These are phyloP conservation scores for Penicillium sp. DNA, from an alignment of 2,329 filamentous ascomycete genomes.

Conservation along the genomic window DNA sequence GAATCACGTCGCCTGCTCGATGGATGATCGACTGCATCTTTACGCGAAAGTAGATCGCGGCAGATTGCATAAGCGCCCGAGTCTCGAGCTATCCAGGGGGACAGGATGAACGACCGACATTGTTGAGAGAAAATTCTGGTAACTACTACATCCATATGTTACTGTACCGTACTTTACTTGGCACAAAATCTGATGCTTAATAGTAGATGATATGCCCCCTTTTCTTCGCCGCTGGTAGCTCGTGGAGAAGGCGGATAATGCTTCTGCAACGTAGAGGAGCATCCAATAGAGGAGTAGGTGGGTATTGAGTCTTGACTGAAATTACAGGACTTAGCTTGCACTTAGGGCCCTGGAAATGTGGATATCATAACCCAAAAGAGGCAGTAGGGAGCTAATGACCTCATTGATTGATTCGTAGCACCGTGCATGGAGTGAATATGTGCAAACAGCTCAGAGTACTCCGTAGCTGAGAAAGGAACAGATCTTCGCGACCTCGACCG, in stretches of 20 bases:
- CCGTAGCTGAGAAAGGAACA: background rate
- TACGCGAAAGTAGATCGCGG: constrained; percentile 13
- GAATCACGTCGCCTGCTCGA: background rate
- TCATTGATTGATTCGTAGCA: too few species aligned
- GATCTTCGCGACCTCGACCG: background rate
- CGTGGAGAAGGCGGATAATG: background rate
- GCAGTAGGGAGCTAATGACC: too few species aligned
- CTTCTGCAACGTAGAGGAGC: background rate
- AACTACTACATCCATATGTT: background rate
- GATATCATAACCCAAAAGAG: too few species aligned
- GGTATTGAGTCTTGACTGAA: too few species aligned
- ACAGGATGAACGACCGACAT: background rate
- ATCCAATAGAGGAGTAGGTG: background rate
- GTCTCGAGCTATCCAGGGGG: background rate
- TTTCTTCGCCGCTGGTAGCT: background rate
- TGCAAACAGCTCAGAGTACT: too few species aligned
- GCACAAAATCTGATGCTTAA: too few species aligned
- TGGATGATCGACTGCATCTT: background rate
- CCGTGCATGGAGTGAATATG: too few species aligned
- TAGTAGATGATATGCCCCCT: background rate
- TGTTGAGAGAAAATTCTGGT: background rate
- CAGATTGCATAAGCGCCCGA: constrained; percentile 17
- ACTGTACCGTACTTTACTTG: background rate
- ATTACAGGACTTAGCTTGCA: background rate
- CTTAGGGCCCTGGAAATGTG: too few species aligned